These are phyloP conservation scores for Populus trichocarpa DNA, from an alignment of 441 rosid genomes.

Conservation along the genomic window DNA sequence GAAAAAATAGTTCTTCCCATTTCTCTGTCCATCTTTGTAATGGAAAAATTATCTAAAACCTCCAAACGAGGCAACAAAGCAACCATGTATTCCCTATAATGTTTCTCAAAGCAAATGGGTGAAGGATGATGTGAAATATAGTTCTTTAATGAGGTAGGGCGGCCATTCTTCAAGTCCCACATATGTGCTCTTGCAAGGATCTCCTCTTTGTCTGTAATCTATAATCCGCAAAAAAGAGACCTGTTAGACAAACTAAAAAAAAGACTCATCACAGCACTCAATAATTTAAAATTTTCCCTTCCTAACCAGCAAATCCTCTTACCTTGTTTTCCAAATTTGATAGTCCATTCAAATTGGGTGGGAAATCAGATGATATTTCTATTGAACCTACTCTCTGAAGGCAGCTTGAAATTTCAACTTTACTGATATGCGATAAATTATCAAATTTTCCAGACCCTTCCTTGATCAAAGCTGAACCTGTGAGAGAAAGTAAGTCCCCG, in stretches of 20 bases:
- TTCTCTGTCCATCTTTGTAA: slow-evolving; percentile 68
- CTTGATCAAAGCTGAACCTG: slow-evolving; percentile 23
- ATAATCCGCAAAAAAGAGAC: slow-evolving; percentile 24
- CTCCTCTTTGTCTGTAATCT: slow-evolving; percentile 38
- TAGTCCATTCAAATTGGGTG: slow-evolving; percentile 38
- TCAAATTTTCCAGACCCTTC: slow-evolving; percentile 32
- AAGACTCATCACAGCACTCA: slow-evolving; percentile 5
- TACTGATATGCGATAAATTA: slow-evolving; percentile 54
- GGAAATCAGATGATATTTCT: slow-evolving; percentile 31
- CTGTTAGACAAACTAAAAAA: slow-evolving; percentile 20
- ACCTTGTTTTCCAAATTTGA: slow-evolving; percentile 32
- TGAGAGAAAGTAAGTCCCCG: slow-evolving; percentile 33
- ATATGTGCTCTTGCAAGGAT: slow-evolving; percentile 13
- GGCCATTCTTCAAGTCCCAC: slow-evolving; percentile 16
- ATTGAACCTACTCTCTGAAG: slow-evolving; percentile 37
- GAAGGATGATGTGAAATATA: slow-evolving; percentile 64
- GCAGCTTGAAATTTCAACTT: slow-evolving; percentile 52
- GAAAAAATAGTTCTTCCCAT: slow-evolving; percentile 50
- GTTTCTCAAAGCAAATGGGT: slow-evolving; percentile 83
- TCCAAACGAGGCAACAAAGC: slow-evolving; percentile 69
- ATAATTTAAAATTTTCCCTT: slow-evolving; percentile 11
- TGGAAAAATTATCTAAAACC: slow-evolving; percentile 67
- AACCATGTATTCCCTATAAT: slow-evolving; percentile 82
- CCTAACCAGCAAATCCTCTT: neutral
- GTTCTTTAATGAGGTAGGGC: slow-evolving; percentile 36